phyloP scores from a whole-genome alignment of 2,329 filamentous ascomycete species.

The Paracorniculantispora psalliotae region DNA sequence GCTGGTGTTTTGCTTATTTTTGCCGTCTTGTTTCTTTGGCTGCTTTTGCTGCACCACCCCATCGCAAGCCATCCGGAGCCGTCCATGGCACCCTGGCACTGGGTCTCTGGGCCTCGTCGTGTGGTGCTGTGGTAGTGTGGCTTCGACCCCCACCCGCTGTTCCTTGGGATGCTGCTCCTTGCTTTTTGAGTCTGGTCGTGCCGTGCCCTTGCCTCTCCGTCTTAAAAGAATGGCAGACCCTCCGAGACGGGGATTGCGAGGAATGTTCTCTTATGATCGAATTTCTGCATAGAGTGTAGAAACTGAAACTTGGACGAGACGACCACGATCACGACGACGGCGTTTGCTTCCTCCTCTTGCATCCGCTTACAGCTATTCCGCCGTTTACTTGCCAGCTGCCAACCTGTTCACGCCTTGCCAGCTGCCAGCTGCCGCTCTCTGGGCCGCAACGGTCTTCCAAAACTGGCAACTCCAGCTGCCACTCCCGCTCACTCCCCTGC shows the following conservation, averaged over 20 bases:
- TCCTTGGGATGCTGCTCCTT: conserved; percentile 9
- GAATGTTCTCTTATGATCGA: conserved; percentile 10
- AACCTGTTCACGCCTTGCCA: background rate
- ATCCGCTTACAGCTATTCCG: background rate
- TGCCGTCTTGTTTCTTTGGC: conserved; percentile 9
- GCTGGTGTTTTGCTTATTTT: conserved; percentile 11
- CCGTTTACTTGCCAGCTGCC: background rate
- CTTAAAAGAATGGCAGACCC: conserved; percentile 15
- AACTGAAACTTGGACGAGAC: background rate
- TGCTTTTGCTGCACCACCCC: background rate
- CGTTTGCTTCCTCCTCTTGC: background rate
- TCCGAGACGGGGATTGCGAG: conserved; percentile 1
- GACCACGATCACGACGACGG: background rate
- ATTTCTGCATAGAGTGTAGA: conserved; percentile 2
- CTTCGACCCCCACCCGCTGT: conserved; percentile 5
- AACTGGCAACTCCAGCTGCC: conserved; percentile 10
- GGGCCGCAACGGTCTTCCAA: conserved; percentile 1
- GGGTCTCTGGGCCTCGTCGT: background rate
- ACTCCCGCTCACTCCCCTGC: conserved; percentile 6
- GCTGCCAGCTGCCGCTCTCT: background rate
- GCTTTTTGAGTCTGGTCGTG: conserved; percentile 13
- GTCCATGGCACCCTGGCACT: background rate
- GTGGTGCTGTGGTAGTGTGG: conserved; percentile 5
- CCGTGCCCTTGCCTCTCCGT: conserved; percentile 11
- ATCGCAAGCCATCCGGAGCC: too few relatives aligned